These are phyloP conservation scores for Vigna unguiculata DNA, from an alignment of 306 rosid genomes.

Conservation along the genomic window DNA sequence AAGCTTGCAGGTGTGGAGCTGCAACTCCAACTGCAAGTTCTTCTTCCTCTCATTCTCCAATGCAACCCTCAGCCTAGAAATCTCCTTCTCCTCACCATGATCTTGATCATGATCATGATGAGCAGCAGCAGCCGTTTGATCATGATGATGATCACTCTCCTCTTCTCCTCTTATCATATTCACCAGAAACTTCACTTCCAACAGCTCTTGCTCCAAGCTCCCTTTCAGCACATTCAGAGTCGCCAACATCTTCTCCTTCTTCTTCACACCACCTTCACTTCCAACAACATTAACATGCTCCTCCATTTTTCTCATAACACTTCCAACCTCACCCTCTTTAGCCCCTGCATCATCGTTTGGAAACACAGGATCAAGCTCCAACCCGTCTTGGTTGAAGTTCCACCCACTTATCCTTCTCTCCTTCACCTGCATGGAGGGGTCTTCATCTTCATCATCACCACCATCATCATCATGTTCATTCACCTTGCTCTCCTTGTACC, in stretches of 20 bases:
- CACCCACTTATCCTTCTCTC: conserved; percentile 70
- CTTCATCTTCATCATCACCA: neutral
- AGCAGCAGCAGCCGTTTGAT: conserved; percentile 21
- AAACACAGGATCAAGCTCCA: conserved; percentile 63
- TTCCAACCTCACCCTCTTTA: conserved; percentile 48
- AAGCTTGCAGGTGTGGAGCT: conserved; percentile 40
- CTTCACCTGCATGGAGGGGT: neutral
- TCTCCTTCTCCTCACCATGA: conserved; percentile 31
- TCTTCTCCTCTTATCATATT: conserved; percentile 38
- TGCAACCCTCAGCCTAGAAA: conserved; percentile 39
- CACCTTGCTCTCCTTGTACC: conserved; percentile 54
- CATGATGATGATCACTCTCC: conserved; percentile 10
- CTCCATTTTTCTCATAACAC: conserved; percentile 31
- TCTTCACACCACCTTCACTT: neutral
- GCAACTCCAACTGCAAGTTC: conserved; percentile 45
- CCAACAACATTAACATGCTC: neutral
- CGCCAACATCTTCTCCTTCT: conserved; percentile 39
- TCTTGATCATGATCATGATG: conserved; percentile 36
- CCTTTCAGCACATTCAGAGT: conserved; percentile 48
- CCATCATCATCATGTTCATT: neutral
- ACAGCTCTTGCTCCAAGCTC: conserved; percentile 52
- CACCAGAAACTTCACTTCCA: conserved; percentile 43
- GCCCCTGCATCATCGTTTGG: conserved; percentile 33
- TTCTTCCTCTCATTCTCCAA: conserved; percentile 47
- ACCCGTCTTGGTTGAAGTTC: conserved; percentile 74